These are phyloP conservation scores for Botrytis cinerea DNA, from an alignment of 2,329 filamentous ascomycete genomes.

Conservation along the genomic window DNA sequence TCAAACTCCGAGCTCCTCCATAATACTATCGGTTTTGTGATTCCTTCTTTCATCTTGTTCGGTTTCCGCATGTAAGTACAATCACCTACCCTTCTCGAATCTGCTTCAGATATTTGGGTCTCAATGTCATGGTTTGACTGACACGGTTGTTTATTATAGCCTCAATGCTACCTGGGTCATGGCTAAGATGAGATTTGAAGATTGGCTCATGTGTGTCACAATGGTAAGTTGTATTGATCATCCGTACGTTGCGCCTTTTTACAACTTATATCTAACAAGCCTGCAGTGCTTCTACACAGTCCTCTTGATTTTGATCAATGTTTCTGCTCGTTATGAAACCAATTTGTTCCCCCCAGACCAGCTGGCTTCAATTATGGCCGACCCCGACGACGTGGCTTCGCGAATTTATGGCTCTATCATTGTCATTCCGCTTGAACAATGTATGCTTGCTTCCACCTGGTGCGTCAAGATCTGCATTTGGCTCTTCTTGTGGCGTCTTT, in stretches of 20 bases:
- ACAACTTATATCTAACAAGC: not conserved
- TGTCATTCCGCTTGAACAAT: conserved; percentile 52
- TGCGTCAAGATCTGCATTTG: conserved; percentile 55
- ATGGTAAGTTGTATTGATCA: conserved; percentile 38
- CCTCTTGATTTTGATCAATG: conserved; percentile 43
- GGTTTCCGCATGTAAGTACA: conserved; percentile 31
- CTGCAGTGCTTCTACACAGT: conserved; percentile 42
- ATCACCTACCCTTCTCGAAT: not conserved
- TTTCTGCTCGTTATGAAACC: conserved; percentile 43
- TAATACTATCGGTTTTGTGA: conserved; percentile 34
- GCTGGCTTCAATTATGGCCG: conserved; percentile 38
- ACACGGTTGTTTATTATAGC: conserved; percentile 7
- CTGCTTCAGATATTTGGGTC: no score
- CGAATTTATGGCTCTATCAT: conserved; percentile 50
- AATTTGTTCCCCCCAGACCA: conserved; percentile 45
- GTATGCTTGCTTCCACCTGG: conserved; percentile 52
- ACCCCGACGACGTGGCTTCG: conserved; percentile 45
- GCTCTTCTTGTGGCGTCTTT: conserved; percentile 44
- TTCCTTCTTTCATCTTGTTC: conserved; percentile 29
- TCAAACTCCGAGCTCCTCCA: conserved; percentile 29
- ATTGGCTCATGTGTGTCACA: conserved; percentile 44
- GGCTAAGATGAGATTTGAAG: conserved; percentile 38
- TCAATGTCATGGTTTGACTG: not conserved
- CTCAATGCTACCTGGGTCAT: conserved; percentile 31
- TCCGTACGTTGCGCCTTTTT: not conserved